Evolutionary conservation across 257 asterid genomes (phyloP), one percentile per base, ranked within the genome.

Genomic region (Scutellaria minor): DNA sequence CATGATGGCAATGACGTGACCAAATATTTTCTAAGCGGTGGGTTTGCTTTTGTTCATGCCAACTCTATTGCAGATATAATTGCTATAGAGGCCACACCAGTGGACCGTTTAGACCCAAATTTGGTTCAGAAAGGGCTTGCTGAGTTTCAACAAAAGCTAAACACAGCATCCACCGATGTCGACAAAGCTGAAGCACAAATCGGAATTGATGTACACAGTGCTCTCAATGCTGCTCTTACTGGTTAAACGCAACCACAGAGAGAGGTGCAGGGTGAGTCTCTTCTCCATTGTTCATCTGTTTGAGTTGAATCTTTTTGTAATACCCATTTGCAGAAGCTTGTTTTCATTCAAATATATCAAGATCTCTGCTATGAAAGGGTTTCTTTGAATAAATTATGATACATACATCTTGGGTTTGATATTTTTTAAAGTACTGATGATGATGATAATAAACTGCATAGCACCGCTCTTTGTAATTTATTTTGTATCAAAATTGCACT

Each of bases 161-260:
- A 51, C 85, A 58, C 93, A 7, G 97, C 96, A 56, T 78, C 96
- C 4, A 89, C 92, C 12, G 97, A 92, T 45, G 74, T 45, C 27
- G 98, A 92, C 87, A 92, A 92, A 82, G 94, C 96, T 14, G 96
- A 92, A 75, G 96, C 96, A 56, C 94, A 92, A 77, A 85, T 92
- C 9, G 96, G 96, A 7, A 82, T 92, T 41, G 98, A 92, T 60
- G 89, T 92, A 50, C 96, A 92, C 86, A 90, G 94, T 68, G 90
- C 98, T 57, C 87, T 92, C 75, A 92, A 88, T 80, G 90, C 88
- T 81, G 96, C 96, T 73, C 81, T 89, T 67, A 85, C 97, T 0
- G 89, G 90, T 73, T 92, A 85, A 81, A 1, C 9, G 31, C 35
- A 47, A 45, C 24, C 10, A 11, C 44, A 15, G 66, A 42, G 50